phyloP scores from a whole-genome alignment of 1,284 basidiomycete genomes.

The Austroboletus sp. region DNA sequence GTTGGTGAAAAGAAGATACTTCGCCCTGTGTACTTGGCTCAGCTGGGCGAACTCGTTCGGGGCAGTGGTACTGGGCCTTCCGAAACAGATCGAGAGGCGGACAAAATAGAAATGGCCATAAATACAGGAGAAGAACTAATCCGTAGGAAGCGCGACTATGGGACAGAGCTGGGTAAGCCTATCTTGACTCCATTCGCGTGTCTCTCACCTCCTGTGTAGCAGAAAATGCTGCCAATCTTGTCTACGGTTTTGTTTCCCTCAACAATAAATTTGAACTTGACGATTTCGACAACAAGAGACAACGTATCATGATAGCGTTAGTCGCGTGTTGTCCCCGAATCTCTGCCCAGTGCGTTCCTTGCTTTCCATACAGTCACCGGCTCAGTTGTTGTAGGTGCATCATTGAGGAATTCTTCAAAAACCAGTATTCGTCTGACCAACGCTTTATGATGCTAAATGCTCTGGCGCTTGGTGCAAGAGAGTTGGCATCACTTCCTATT shows the following conservation, averaged over 20 bases:
- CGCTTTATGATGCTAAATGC: slow-evolving; percentile 81
- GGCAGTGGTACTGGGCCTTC: slow-evolving; percentile 41
- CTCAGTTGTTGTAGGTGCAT: slow-evolving; percentile 49
- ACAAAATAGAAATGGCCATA: slow-evolving; percentile 72
- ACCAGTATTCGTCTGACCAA: slow-evolving; percentile 83
- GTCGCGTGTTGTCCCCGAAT: slow-evolving; percentile 71
- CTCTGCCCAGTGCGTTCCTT: slow-evolving; percentile 65
- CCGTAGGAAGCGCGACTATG: slow-evolving; percentile 72
- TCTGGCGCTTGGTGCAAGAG: slow-evolving; percentile 77
- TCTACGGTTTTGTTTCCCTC: slow-evolving; percentile 65
- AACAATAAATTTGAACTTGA: slow-evolving; percentile 81
- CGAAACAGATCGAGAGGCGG: slow-evolving; percentile 64
- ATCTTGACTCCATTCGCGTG: neutral
- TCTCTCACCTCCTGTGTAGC: slow-evolving; percentile 38
- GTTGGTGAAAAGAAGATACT: slow-evolving; percentile 59
- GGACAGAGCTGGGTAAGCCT: slow-evolving; percentile 71
- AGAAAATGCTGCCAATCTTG: slow-evolving; percentile 83
- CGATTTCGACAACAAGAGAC: slow-evolving; percentile 72
- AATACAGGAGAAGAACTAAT: slow-evolving; percentile 75
- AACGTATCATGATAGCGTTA: slow-evolving; percentile 71
- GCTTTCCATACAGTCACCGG: neutral
- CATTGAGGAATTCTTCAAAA: slow-evolving; percentile 89
- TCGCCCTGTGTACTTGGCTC: slow-evolving; percentile 76
- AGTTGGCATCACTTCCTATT: slow-evolving; percentile 68
- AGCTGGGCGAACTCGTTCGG: slow-evolving; percentile 68